Base-by-base conservation (phyloP, 179 eudicot genomes). In the Patellifolia procumbens region DNA sequence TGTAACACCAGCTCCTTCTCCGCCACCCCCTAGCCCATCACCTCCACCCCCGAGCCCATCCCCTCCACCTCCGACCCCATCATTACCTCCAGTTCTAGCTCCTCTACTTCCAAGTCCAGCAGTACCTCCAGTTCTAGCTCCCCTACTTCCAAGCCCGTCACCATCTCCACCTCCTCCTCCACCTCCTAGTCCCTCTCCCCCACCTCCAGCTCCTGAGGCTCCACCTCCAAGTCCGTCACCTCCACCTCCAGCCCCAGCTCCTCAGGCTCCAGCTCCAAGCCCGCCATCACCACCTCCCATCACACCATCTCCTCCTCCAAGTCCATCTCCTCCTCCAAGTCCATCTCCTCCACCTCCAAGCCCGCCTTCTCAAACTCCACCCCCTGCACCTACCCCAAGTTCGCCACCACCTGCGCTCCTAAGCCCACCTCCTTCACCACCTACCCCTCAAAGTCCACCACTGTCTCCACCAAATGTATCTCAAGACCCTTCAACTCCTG, bases 181-280 rank as follows among this genome's bases (percentile, higher is more conserved):
- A n/a, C 73, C 79, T 34, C 53, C 75, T 32, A 37, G 42, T 4
- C 78, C 82, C 20, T 58, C 68, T 20, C 53, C 68, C n/a, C 46
- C 61, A 35, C 24, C 65, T 43, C 55, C 45, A 24, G 15, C 22
- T 28, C 73, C 58, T 29, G 35, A 29, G 37, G 24, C 48, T 3
- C 78, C 78, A 19, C 78, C 81, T 55, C 68, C 74, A 22, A 43
- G 59, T 1, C 55, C 74, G 1, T 71, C 75, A 8, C 72, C 79
- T 55, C 61, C 78, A 19, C 53, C 80, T n/a, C 62, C 66, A 5
- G 66, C 49, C 24, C 82, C 74, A 42, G 10, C 68, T 39, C 73
- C 67, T 20, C 1, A 28, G 10, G 9, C 72, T 1, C 78, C 74
- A 6, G 64, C 81, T 37, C 56, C 64, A 37, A 22, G 39, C 3